Base-by-base conservation (phyloP, 139 green algal genomes). In the Desmodesmus armatus region DNA sequence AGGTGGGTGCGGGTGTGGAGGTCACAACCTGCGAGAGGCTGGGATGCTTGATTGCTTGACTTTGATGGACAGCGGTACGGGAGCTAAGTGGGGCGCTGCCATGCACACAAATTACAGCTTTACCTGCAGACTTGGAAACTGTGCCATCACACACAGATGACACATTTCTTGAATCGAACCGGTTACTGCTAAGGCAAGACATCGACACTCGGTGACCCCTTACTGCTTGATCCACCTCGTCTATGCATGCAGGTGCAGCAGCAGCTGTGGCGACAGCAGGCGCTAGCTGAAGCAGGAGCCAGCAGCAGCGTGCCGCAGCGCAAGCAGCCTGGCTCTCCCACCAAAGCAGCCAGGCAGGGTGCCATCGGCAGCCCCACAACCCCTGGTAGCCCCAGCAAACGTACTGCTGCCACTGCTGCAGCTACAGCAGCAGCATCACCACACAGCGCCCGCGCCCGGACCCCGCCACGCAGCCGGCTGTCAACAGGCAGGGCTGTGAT, bases 211-310 rank as follows among this genome's bases (percentile, higher is more conserved):
- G n/a, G n/a, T n/a, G n/a, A n/a, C n/a, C n/a, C n/a, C n/a, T n/a
- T 15, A 55, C 5, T 53, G 35, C 40, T 11, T 49, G 40, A 55
- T 15, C 33, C 69, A 5, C 23, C 2, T 77, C 3, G 3, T 77
- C 23, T 19, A 41, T n/a, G 21, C 43, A 19, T 55, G 53, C 75
- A 82, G 75, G 77, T 84, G 21, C 37, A 15, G 9, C 58, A 75
- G n/a, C 21, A 62, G 40, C 77, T 84, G n/a, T 84, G 55, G 77
- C 77, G 39, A 25, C 78, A 84, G 78, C 78, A 84, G 43, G 78
- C 78, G 2, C 23, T 84, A 23, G 78, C 78, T 62, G 29, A 40
- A 49, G 55, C 35, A 83, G 51, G 29, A n/a, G 41, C 9, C 78
- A 60, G 27, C 43, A 53, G 43, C 74, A 51, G 31, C 74, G n/a